Conservation (phyloP, 176 grass and related monocot genomes). For the Saccharum officinarum region DNA sequence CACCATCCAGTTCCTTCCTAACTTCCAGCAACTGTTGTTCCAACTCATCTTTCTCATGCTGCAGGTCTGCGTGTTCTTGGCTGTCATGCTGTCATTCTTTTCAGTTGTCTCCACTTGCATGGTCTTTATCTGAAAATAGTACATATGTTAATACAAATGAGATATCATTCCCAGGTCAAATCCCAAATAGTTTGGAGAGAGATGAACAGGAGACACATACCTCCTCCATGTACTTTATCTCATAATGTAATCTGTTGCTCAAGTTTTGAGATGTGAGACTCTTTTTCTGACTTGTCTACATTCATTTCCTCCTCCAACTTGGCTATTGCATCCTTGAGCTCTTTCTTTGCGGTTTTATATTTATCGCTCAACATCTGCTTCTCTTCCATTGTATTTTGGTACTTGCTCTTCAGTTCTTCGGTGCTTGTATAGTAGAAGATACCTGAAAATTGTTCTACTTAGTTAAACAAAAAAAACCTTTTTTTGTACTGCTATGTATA, state of each 20-base stretch:
- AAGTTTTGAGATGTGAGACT: constrained; percentile 81
- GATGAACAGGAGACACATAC: constrained; percentile 42
- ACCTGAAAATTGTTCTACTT: constrained; percentile 39
- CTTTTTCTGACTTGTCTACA: constrained; percentile 70
- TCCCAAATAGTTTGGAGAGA: constrained; percentile 12
- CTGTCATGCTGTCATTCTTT: constrained; percentile 61
- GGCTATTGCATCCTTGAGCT: constrained; percentile 60
- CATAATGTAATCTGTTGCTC: constrained; percentile 77
- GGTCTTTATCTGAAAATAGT: constrained; percentile 65
- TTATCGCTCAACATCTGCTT: constrained; percentile 61
- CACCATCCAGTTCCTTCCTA: constrained; percentile 69
- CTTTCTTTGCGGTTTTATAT: constrained; percentile 65
- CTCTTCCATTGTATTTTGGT: constrained; percentile 56
- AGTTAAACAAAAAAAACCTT: constrained; percentile 17
- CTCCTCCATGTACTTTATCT: constrained; percentile 87
- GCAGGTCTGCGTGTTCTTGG: constrained; percentile 58
- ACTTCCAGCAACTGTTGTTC: constrained; percentile 63
- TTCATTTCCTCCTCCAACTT: constrained; percentile 76
- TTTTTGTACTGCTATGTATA: constrained; percentile 18
- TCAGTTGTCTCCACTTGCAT: constrained; percentile 78
- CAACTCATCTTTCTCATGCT: constrained; percentile 64
- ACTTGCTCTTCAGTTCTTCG: constrained; percentile 43
- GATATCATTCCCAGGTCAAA: constrained; percentile 13
- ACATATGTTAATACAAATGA: constrained; percentile 33
- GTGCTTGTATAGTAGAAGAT: constrained; percentile 49